Evolutionary conservation across 345 rosid genomes (phyloP), one percentile per base, ranked within the genome.

Genomic region (Hypericum perforatum): DNA sequence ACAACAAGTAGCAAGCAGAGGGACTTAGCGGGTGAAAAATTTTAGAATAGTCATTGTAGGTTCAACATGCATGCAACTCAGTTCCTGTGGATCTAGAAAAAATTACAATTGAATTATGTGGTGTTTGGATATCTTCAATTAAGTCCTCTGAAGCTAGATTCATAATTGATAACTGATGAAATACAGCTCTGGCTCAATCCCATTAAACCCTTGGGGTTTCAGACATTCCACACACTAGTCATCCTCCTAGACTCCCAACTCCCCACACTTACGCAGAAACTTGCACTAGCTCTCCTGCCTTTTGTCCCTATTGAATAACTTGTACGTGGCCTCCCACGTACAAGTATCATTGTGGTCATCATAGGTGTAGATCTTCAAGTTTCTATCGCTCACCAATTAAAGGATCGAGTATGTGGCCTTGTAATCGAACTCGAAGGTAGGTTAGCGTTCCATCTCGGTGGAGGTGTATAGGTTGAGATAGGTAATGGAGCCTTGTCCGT

Each of bases 161-260:
- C n/a, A n/a, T n/a, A n/a, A n/a, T n/a, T n/a, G n/a, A n/a, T n/a
- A n/a, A n/a, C n/a, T n/a, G n/a, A n/a, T 22, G 32, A 1, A 22
- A 22, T 22, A 59, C 88, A 81, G 10, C 54, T 16, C 40, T 14
- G 61, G 64, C 63, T 71, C 82, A 82, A 81, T 0, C 82, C 79
- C 57, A 58, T 0, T 0, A 84, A 84, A 57, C 41, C 82, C 78
- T 0, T 3, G 53, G 0, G 69, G 66, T 0, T 64, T 49, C 7
- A 78, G 92, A 62, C 87, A 78, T 2, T 71, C 81, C 52, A 81
- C 77, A 3, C 87, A 84, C 14, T 72, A 78, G 54, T 53, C 70
- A 11, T 75, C 70, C 43, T 65, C 71, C 13, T 81, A 78, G n/a
- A 81, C 16, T 10, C 85, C 80, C 15, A 81, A 70, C 10, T 53